Evolutionary conservation across 768 basidiomycete species (phyloP), one percentile per base, ranked within the genome.

Genomic region (Melanogaster broomeanus): DNA sequence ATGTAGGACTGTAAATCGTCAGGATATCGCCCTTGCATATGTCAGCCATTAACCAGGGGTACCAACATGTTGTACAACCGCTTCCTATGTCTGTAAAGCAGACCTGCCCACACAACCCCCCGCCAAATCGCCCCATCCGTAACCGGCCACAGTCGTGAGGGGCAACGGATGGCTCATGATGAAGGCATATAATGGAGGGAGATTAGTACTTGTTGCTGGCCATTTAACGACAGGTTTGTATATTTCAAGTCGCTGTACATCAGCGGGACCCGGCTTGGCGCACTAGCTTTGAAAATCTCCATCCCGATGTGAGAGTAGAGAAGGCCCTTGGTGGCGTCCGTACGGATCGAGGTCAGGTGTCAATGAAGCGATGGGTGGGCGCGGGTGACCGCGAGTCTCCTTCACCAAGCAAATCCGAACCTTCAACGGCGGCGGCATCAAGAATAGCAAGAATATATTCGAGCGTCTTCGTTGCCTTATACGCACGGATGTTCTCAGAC

Each of bases 401-500:
- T n/a, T n/a, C 95, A 98, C 94, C 95, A 97, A 66, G 90, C 90
- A 77, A 98, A 94, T 21, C 94, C 22, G 93, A 95, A 8, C 93
- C 93, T 66, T 98, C 83, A 46, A 93, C 87, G 9, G 91, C 94
- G 38, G 93, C 94, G 1, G 91, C 85, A 49, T 93, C 95, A 10
- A 85, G 84, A 35, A 88, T 63, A 28, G 93, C 90, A 42, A 96
- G 82, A 64, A 83, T 72, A 67, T 91, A 95, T 69, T 96, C 86
- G 10, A 96, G 77, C 24, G 89, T 85, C 52, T 80, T 78, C 3
- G 87, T 84, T 34, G 94, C 95, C 65, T 94, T 96, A 73, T 94
- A 98, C 0, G 89, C 77, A 43, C 95, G 83, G 68, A 94, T 9
- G 94, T 87, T 92, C 93, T 97, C 1, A 97, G 77, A 45, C 95